Percentiles rank a stretch among this genome's conserved stretches.
Evolutionary conservation across 768 basidiomycete genomes (phyloP).

Genomic region (Termitomyces sp.): DNA sequence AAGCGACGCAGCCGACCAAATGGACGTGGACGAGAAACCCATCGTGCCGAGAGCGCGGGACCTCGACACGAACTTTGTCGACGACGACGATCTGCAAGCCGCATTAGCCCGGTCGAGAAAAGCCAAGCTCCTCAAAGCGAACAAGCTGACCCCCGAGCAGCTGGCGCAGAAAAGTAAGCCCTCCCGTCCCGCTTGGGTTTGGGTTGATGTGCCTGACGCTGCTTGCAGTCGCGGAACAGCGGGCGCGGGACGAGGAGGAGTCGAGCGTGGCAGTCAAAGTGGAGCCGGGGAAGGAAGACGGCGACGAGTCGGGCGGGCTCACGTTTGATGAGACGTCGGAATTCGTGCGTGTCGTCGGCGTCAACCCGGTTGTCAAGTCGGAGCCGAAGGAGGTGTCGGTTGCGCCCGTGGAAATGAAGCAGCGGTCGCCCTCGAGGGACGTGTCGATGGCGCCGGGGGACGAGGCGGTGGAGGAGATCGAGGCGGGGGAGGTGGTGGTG

Average conservation of each 20-base stretch:
- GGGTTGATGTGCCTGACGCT: background rate
- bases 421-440: slow-evolving; percentile 41
- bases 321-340: slow-evolving; percentile 97
- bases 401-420: slow-evolving; percentile 18
- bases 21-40: slow-evolving; percentile 82
- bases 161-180: slow-evolving; percentile 63
- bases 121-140: slow-evolving; percentile 71
- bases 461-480: slow-evolving; percentile 64
- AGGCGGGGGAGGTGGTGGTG: slow-evolving; percentile 74
- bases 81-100: slow-evolving; percentile 97
- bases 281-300: slow-evolving; percentile 29
- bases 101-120: slow-evolving; percentile 83
- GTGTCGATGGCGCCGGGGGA: slow-evolving; percentile 57
- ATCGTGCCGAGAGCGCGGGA: slow-evolving; percentile 62
- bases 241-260: slow-evolving; percentile 44
- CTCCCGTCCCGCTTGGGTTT: too few species aligned
- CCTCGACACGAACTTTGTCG: slow-evolving; percentile 86
- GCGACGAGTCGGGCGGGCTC: slow-evolving; percentile 50
- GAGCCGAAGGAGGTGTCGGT: slow-evolving; percentile 35
- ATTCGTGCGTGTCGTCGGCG: slow-evolving; percentile 83
- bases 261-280: slow-evolving; percentile 30
- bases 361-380: slow-evolving; percentile 49
- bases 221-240: slow-evolving; percentile 56
- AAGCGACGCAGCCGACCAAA: slow-evolving; percentile 45
- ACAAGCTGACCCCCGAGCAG: slow-evolving; percentile 79